A percentile compares a stretch with the other conserved stretches of the same genome.
phyloP scores from a whole-genome alignment of 2,329 filamentous ascomycete species.

The Fusarium sp. region DNA sequence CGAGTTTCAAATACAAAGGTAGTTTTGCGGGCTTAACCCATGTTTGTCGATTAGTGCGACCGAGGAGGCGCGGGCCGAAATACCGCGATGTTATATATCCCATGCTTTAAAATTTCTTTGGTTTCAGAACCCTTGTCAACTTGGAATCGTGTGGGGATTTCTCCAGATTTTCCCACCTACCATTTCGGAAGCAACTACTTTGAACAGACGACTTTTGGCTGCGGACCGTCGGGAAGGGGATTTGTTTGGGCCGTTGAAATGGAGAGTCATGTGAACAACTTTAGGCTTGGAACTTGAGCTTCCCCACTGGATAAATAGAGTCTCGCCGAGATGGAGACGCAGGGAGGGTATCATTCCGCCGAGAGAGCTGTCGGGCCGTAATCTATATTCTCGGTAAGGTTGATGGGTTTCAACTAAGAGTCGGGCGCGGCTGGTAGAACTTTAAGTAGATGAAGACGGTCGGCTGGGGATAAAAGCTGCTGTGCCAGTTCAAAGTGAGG shows the following conservation, averaged over 20 bases:
- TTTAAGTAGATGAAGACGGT: not conserved
- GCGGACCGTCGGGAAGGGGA: not conserved
- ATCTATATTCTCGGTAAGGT: not conserved
- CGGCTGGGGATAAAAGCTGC: not conserved
- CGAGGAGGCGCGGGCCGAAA: constrained; percentile 4
- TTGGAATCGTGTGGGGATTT: not conserved
- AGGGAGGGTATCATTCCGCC: not conserved
- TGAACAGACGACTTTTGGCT: not conserved
- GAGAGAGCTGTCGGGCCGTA: not conserved
- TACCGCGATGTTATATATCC: not conserved
- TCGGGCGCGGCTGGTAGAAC: not conserved
- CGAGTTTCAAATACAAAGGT: not conserved
- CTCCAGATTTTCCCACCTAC: constrained; percentile 25
- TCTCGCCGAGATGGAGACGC: not conserved
- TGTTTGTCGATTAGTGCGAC: not conserved
- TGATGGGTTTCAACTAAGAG: not conserved
- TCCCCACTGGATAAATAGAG: not conserved
- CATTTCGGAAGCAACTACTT: not conserved
- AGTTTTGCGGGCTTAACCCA: not conserved
- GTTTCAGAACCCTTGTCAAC: constrained; percentile 14
- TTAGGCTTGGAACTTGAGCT: not conserved
- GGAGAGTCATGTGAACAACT: not conserved
- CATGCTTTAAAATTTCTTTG: not conserved
- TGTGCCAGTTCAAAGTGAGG: not conserved
- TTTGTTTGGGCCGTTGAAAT: not conserved